Evolutionary conservation across 768 basidiomycete genomes (phyloP), one percentile per base, ranked within the genome.

Genomic region (Strobilomyces confusus): DNA sequence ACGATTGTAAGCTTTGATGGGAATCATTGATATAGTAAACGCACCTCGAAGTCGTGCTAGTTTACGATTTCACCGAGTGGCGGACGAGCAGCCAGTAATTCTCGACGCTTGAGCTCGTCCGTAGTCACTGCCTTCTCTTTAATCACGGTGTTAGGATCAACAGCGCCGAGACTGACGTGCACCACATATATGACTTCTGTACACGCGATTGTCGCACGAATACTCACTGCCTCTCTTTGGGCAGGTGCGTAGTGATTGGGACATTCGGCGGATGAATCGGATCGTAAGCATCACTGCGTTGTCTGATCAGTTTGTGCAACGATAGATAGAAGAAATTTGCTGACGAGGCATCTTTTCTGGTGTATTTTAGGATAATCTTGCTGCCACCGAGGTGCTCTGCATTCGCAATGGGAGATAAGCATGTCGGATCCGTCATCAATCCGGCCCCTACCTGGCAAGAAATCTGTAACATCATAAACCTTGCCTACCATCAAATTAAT

Each of bases 181-280:
- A 17, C 32, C 20, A 32, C 26, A 34, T 20, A 46, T 19, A 26
- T 38, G 14, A 59, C 40, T 11, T 40, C 7, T 5, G 9, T 48
- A 8, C 4, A 20, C 19, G 4, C 12, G 7, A 25, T 20, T 15
- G 17, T 23, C 9, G n/a, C 41, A 43, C 23, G 42, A 15, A 7
- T 17, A 58, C 81, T 58, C 61, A 87, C 86, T 91, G 88, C 63
- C 92, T 94, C 57, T 92, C 87, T n/a, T 73, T 77, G 4, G 86
- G 84, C n/a, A 92, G 72, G 67, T 92, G 81, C 9, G 79, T 83
- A 17, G 78, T 82, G 59, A 88, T 92, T 51, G n/a, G n/a, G n/a
- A 78, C 87, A 67, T 84, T 84, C 48, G 80, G 91, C 7, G 91
- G 92, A 64, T 95, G 93, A 50, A 95, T 89, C 5, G 87, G 87